Evolutionary conservation across 371 early-diverging fungal species (phyloP).

Genomic region (Mortierella sp.): DNA sequence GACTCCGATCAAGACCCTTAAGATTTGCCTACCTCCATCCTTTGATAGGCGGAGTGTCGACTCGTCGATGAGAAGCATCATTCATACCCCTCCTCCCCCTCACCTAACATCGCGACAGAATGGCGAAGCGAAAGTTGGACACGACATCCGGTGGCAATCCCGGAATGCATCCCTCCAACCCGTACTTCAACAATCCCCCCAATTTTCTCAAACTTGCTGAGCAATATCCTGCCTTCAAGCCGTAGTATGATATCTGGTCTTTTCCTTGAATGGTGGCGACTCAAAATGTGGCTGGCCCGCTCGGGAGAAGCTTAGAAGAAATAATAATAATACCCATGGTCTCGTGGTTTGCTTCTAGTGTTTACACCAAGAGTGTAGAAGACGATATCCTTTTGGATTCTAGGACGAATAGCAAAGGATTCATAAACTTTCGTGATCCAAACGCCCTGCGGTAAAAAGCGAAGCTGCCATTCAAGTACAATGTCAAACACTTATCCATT

Average conservation of each 20-base stretch:
- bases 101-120: constrained; percentile 27
- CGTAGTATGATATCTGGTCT: constrained; percentile 16
- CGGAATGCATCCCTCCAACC: constrained; percentile 48
- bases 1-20: too few relatives aligned
- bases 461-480: too few relatives aligned
- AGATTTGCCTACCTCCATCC: too few relatives aligned
- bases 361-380: too few relatives aligned
- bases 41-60: too few relatives aligned
- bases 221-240: constrained; percentile 28
- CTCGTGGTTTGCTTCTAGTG: too few relatives aligned
- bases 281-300: too few relatives aligned
- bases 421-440: constrained; percentile 40
- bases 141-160: not conserved
- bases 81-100: not conserved
- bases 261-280: not conserved
- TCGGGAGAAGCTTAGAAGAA: too few relatives aligned
- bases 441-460: constrained; percentile 26
- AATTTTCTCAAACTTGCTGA: constrained; percentile 34
- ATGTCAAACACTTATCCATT: too few relatives aligned
- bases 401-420: not conserved
- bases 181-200: constrained; percentile 39
- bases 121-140: constrained; percentile 42
- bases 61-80: too few relatives aligned
- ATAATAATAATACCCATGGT: too few relatives aligned
- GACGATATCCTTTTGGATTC: too few relatives aligned